Conservation (phyloP, 139 green algal species). For the Volvox africanus region DNA sequence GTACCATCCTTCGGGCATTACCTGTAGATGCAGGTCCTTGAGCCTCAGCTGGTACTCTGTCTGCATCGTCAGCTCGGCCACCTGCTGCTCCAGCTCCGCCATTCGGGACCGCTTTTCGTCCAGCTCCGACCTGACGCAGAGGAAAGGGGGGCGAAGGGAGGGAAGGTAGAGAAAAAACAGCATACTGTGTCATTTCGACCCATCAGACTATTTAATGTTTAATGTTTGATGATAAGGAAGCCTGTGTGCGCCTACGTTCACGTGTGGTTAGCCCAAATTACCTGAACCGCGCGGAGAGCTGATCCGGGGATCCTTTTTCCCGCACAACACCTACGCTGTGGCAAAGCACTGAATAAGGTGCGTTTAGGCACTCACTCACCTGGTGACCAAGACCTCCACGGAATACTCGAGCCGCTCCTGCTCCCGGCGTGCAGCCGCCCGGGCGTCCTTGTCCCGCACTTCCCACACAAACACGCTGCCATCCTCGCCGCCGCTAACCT, state of each 20-base stretch:
- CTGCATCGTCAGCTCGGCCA: constrained; percentile 91
- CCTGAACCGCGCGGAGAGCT: no score
- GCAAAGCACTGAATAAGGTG: no score
- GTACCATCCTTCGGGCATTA: not conserved
- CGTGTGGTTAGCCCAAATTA: no score
- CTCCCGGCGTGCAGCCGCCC: constrained; percentile 60
- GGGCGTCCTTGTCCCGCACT: constrained; percentile 60
- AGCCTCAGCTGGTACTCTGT: constrained; percentile 95
- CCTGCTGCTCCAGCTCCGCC: constrained; percentile 89
- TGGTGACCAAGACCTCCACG: constrained; percentile 91
- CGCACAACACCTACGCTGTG: no score
- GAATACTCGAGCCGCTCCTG: constrained; percentile 78
- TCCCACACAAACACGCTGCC: constrained; percentile 85
- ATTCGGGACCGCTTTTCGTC: constrained; percentile 87
- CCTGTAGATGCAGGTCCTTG: constrained; percentile 88
- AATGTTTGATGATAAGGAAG: no score
- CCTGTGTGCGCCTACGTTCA: no score
- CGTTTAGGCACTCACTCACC: not conserved
- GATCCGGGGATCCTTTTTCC: no score
- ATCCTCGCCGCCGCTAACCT: constrained; percentile 79
- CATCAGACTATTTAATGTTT: no score
- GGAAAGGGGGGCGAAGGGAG: no score
- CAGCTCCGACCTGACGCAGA: constrained; percentile 69
- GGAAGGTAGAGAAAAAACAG: no score
- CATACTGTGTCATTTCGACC: no score